phyloP scores from a whole-genome alignment of 2,329 filamentous ascomycete species.

The Corynespora cassiicola region DNA sequence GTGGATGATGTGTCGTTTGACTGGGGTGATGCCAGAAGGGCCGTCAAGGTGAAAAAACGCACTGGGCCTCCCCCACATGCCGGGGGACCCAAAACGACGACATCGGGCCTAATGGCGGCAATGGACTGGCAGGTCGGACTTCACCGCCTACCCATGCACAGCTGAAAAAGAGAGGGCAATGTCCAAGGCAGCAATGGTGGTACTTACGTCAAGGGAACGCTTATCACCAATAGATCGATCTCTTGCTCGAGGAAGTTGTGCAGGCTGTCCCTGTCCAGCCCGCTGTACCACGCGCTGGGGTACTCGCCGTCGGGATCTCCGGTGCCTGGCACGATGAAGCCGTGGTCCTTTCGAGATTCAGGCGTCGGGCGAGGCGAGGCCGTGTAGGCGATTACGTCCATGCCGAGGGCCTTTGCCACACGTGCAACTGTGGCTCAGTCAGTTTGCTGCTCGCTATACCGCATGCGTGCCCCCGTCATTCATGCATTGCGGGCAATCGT shows the following conservation, averaged over 20 bases:
- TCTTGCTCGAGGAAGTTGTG: conserved; percentile 62
- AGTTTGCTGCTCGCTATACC: too few relatives aligned
- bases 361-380: conserved; percentile 71
- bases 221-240: conserved; percentile 64
- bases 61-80: neutral
- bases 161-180: neutral
- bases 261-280: conserved; percentile 58
- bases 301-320: conserved; percentile 64
- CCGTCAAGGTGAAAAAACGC: neutral
- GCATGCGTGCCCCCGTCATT: too few relatives aligned
- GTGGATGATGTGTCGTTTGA: too few relatives aligned
- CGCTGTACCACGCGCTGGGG: conserved; percentile 64
- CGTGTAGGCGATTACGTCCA: conserved; percentile 78
- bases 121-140: neutral
- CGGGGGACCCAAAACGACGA: too few relatives aligned
- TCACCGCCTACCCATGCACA: neutral
- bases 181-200: too few relatives aligned
- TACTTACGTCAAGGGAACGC: conserved; percentile 61
- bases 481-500: too few relatives aligned
- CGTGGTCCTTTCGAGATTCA: conserved; percentile 67
- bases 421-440: conserved; percentile 52
- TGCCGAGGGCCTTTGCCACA: conserved; percentile 70
- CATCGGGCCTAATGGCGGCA: too few relatives aligned
- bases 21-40: neutral
- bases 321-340: conserved; percentile 73